phyloP scores from a whole-genome alignment of 495 filamentous ascomycete species.

The Astrothelium macrocarpum region DNA sequence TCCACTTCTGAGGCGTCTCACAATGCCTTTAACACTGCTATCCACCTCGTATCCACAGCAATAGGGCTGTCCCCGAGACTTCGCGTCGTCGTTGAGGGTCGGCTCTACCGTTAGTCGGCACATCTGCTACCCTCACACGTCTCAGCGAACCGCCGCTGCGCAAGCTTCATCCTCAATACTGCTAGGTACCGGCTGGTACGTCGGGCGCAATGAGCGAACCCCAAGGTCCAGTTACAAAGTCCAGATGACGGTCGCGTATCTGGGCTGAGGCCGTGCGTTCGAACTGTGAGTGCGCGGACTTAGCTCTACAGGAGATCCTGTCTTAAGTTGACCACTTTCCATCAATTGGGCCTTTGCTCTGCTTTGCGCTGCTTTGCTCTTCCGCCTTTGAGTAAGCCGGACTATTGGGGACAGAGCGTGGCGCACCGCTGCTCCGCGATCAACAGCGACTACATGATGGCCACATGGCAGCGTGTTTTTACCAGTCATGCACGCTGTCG shows the following conservation, averaged over 20 bases:
- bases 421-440: neutral
- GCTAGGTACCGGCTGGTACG: too few relatives aligned
- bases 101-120: neutral
- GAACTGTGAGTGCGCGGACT: too few relatives aligned
- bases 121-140: neutral
- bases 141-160: neutral
- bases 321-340: neutral
- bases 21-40: neutral
- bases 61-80: neutral
- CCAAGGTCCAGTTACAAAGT: too few relatives aligned
- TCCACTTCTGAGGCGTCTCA: conserved; percentile 1
- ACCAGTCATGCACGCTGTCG: neutral
- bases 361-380: neutral
- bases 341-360: neutral
- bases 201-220: too few relatives aligned
- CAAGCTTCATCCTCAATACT: neutral
- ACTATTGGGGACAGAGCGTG: neutral
- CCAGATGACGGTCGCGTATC: too few relatives aligned
- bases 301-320: too few relatives aligned
- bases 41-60: neutral
- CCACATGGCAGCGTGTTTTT: conserved; percentile 2
- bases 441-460: neutral
- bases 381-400: neutral
- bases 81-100: too few relatives aligned
- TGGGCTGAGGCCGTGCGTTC: too few relatives aligned